Evolutionary conservation across 2,329 filamentous ascomycete species (phyloP).

Genomic region (Pseudogymnoascus sp.): DNA sequence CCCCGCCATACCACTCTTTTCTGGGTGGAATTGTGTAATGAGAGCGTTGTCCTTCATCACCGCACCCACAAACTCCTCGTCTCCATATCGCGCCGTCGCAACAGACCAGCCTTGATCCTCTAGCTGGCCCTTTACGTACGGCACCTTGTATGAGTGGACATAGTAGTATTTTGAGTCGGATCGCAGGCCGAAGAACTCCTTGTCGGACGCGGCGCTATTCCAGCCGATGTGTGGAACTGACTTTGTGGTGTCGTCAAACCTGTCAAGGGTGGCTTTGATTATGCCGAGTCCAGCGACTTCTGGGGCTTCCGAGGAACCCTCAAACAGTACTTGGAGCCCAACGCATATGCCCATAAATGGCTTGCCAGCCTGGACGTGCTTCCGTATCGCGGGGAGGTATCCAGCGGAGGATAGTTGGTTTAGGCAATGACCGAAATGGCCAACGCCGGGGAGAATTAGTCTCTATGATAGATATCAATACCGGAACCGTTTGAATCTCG

Average conservation of each 20-base stretch:
- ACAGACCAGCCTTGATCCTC: slow-evolving; percentile 82
- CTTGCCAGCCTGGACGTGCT: slow-evolving; percentile 83
- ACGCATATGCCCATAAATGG: slow-evolving; percentile 98
- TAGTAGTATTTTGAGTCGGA: slow-evolving; percentile 96
- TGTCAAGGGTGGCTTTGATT: slow-evolving; percentile 61
- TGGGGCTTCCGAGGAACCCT: slow-evolving; percentile 73
- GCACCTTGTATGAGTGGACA: slow-evolving; percentile 86
- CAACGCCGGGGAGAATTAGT: slow-evolving; percentile 91
- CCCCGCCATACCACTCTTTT: slow-evolving; percentile 90
- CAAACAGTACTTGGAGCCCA: slow-evolving; percentile 82
- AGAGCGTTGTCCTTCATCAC: slow-evolving; percentile 79
- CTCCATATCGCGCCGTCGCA: slow-evolving; percentile 81
- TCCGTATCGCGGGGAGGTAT: slow-evolving; percentile 72
- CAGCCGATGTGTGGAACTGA: slow-evolving; percentile 98
- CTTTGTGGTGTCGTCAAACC: slow-evolving; percentile 71
- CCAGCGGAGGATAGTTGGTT: slow-evolving; percentile 73
- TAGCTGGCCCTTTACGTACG: slow-evolving; percentile 64
- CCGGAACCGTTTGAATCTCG: not conserved
- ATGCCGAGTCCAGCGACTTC: slow-evolving; percentile 65
- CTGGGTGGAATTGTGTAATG: slow-evolving; percentile 93
- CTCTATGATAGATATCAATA: slow-evolving; percentile 46
- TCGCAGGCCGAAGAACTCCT: slow-evolving; percentile 68
- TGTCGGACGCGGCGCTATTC: slow-evolving; percentile 68
- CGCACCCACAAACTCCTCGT: slow-evolving; percentile 85
- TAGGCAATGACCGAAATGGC: slow-evolving; percentile 95